Evolutionary conservation across 768 basidiomycete genomes (phyloP), one percentile per base, ranked within the genome.

Genomic region (Amanita rimosa): DNA sequence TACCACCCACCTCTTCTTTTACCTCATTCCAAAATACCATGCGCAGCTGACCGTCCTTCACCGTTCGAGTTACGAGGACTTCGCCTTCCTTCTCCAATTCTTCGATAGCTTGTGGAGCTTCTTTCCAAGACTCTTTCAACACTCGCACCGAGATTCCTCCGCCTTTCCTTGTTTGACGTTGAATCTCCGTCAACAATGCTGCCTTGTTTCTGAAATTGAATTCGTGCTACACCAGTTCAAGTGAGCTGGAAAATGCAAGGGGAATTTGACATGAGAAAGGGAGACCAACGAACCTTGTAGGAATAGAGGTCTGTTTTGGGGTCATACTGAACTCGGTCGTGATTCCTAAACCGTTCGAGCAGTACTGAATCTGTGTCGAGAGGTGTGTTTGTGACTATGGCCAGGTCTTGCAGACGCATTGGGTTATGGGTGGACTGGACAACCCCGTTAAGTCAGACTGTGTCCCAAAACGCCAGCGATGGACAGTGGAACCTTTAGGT

Each of bases 1-100:
- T 73, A 2, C 83, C 84, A 3, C 83, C 87, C 43, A 66, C 72
- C 38, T 86, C 81, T 53, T 85, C 83, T 58, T 86, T 85, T 52
- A 91, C 76, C 63, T 93, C 89, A 54, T 93, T 93, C 83, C 84
- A 92, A 56, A 90, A 91, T 1, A 90, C 89, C 79, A 86, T 84
- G 45, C 82, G 75, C 59, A 86, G 66, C 55, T 87, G 83, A 0
- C 84, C 84, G 56, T 93, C 89, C 60, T 90, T 93, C 42, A 76
- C 67, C 0, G 87, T 87, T 39, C 91, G 74, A 14, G 86, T 93
- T n/a, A 91, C 85, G 35, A 92, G 73, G 1, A 92, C 87, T 49
- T 91, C 85, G 0, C 89, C 90, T 56, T 88, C 85, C 58, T 85
- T 78, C 62, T 91, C 89, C n/a, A 94, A 71, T 62, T 93, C 88